Evolutionary conservation across 2,329 filamentous ascomycete genomes (phyloP).

Genomic region (Talaromyces verruculosus): DNA sequence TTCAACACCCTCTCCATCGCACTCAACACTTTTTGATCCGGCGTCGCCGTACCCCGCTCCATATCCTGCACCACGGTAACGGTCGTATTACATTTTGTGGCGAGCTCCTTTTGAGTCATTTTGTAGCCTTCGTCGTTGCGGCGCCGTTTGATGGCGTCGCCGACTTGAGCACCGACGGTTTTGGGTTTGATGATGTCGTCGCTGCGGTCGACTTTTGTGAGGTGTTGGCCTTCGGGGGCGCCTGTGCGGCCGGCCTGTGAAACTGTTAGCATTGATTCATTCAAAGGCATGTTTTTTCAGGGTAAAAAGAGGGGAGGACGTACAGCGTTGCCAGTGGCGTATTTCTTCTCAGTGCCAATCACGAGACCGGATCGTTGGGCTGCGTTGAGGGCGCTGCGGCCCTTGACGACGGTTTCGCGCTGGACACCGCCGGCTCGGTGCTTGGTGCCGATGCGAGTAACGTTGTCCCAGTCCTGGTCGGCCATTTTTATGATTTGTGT

Average conservation of each 20-base stretch:
- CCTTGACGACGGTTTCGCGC: slow-evolving; percentile 86
- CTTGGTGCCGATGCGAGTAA: slow-evolving; percentile 93
- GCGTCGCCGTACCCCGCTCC: slow-evolving; percentile 74
- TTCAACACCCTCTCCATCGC: slow-evolving; percentile 83
- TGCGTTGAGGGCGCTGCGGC: slow-evolving; percentile 81
- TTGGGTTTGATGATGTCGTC: slow-evolving; percentile 98
- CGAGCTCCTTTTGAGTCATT: slow-evolving; percentile 89
- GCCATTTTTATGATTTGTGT: slow-evolving; percentile 44
- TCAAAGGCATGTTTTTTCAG: too few species aligned
- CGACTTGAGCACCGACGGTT: slow-evolving; percentile 78
- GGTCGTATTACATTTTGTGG: slow-evolving; percentile 86
- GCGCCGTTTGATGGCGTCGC: slow-evolving; percentile 75
- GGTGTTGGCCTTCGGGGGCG: slow-evolving; percentile 78
- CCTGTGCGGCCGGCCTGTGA: slow-evolving; percentile 46
- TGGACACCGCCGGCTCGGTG: slow-evolving; percentile 63
- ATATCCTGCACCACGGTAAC: slow-evolving; percentile 77
- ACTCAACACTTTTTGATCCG: slow-evolving; percentile 78
- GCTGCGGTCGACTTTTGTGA: slow-evolving; percentile 95
- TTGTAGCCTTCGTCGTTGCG: slow-evolving; percentile 83
- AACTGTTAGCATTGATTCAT: slow-evolving; percentile 17
- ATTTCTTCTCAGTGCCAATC: slow-evolving; percentile 91
- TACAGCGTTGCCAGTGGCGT: slow-evolving; percentile 73
- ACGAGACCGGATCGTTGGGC: slow-evolving; percentile 77
- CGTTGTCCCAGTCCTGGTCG: slow-evolving; percentile 75
- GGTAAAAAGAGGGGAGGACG: too few species aligned